A percentile compares a stretch with the other conserved stretches of the same genome.
Evolutionary conservation across 2,329 filamentous ascomycete species (phyloP).

Genomic region (Penicillium rolfsii): DNA sequence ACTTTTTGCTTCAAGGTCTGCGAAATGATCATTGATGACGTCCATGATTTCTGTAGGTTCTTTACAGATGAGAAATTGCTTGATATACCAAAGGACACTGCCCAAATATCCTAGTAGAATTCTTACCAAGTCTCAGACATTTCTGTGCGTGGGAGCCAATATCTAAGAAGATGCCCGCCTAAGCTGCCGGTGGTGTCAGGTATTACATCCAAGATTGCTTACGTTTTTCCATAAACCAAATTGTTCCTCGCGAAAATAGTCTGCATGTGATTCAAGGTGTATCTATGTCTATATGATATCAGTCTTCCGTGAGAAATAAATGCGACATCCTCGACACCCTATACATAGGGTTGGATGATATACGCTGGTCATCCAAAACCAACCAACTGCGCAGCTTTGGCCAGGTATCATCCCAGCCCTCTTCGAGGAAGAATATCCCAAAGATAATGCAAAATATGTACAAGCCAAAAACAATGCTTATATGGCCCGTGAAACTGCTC

Average conservation of each 20-base stretch:
- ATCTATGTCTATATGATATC: slow-evolving; percentile 31
- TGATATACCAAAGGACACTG: not conserved
- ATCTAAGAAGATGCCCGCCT: not conserved
- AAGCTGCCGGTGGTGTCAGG: not conserved
- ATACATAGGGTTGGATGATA: slow-evolving; percentile 4
- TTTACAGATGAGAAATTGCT: no score
- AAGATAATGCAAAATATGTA: slow-evolving; percentile 31
- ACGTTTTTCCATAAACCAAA: not conserved
- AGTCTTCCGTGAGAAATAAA: slow-evolving; percentile 12
- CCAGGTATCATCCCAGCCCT: not conserved
- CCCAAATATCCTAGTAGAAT: not conserved
- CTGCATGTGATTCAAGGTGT: slow-evolving; percentile 23
- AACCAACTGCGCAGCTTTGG: not conserved
- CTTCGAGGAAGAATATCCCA: slow-evolving; percentile 11
- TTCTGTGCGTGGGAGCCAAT: not conserved
- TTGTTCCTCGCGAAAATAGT: slow-evolving; percentile 22
- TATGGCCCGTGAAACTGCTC: slow-evolving; percentile 14
- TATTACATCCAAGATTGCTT: not conserved
- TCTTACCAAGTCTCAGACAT: not conserved
- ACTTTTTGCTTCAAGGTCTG: not conserved
- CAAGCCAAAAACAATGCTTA: slow-evolving; percentile 21
- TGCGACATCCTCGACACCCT: slow-evolving; percentile 15
- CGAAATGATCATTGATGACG: no score
- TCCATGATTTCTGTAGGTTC: no score
- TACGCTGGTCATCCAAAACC: not conserved